Base-by-base conservation (phyloP, 257 asterid species). In the Nicotiana attenuata region DNA sequence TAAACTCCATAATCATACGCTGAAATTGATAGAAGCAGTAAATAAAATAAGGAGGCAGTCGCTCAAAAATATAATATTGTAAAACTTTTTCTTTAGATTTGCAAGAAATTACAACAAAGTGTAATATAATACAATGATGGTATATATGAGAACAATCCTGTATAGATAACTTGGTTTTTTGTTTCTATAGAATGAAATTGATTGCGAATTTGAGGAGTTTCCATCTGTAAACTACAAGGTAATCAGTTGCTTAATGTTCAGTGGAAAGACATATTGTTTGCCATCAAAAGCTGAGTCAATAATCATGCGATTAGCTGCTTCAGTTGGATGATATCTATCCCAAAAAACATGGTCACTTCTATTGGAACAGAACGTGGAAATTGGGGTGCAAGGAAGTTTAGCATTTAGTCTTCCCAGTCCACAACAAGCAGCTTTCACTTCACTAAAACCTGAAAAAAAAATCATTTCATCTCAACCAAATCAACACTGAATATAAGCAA, bases 321-420 rank as follows among this genome's bases (percentile, higher is more conserved):
- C 92, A 0, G 98, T 93, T 0, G 98, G 99, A 82, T 95, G 99
- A 81, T 92, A 93, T 31, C 90, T 79, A 67, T 95, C 99, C 99
- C 98, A 93, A 81, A 95, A 93, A 17, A 95, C 24, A 79, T 93
- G 89, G 20, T 76, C 83, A 45, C 67, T 85, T 85, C 99, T 87
- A 24, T 93, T 76, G 6, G 92, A 59, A 79, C 99, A 92, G 47
- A 68, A 86, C 1, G 75, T 19, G 0, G 98, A 66, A 17, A 93
- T 65, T 2, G 97, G 98, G 1, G 95, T 90, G 89, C 99, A 95
- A 17, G 94, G 94, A 38, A 88, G 28, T 45, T 78, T 50, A 1
- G 97, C 97, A 38, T 90, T 86, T 83, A 95, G 57, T 85, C 87
- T 91, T 31, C 99, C 98, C 9, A 90, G 65, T 75, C 99, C 98